A percentile compares a stretch with the other conserved stretches of the same genome.
Evolutionary conservation across 2,329 filamentous ascomycete species (phyloP).

Genomic region (Ceratocystis papillata): DNA sequence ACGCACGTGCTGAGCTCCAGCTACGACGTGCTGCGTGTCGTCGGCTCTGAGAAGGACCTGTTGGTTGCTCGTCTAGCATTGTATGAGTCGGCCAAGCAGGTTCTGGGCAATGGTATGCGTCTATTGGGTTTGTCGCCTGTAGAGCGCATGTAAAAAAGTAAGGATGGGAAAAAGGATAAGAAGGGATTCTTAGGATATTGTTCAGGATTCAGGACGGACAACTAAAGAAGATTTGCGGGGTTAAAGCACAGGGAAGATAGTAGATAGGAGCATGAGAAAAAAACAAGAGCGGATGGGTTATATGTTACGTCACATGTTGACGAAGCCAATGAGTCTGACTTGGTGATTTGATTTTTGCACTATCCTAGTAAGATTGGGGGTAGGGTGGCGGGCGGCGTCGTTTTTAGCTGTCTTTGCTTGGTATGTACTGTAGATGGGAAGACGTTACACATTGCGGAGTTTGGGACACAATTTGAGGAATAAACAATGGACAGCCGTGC

Average conservation of each 20-base stretch:
- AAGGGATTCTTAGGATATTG: neutral
- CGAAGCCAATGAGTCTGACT: neutral
- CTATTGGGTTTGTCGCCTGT: constrained; percentile 69
- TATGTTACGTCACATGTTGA: neutral
- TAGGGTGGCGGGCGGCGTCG: no score
- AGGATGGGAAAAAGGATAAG: neutral
- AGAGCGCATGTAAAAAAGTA: constrained; percentile 34
- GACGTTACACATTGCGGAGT: neutral
- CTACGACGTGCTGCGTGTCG: constrained; percentile 71
- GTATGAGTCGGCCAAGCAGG: constrained; percentile 64
- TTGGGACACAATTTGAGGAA: neutral
- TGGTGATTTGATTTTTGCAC: no score
- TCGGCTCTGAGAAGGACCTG: constrained; percentile 64
- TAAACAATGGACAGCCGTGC: neutral
- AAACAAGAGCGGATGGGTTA: neutral
- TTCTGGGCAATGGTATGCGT: constrained; percentile 73
- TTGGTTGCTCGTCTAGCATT: constrained; percentile 64
- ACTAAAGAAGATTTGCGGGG: neutral
- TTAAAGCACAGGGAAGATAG: neutral
- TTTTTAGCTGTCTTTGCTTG: no score
- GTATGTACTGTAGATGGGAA: no score
- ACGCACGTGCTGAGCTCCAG: constrained; percentile 68
- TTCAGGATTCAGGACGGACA: constrained; percentile 13
- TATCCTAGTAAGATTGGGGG: no score
- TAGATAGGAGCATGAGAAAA: neutral